These are phyloP conservation scores for Podaxis sp. DNA, from an alignment of 768 basidiomycete species.

Conservation along the genomic window DNA sequence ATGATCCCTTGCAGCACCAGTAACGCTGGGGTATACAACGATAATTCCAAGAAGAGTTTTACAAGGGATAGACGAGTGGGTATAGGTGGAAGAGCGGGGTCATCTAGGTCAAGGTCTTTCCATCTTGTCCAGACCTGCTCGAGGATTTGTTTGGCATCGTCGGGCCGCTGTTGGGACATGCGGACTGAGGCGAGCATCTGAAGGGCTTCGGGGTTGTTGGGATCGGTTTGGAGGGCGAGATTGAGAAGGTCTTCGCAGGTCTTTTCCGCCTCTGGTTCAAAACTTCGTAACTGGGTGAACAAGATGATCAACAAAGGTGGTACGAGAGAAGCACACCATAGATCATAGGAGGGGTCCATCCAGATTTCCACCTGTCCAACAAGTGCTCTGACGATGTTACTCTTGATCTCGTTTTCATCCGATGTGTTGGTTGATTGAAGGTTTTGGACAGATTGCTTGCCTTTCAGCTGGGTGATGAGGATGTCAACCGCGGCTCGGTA, in stretches of 20 bases:
- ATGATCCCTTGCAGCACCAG: constrained; percentile 76
- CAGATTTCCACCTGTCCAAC: constrained; percentile 92
- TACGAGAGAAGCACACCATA: constrained; percentile 53
- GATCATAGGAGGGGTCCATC: constrained; percentile 89
- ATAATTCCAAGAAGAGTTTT: constrained; percentile 79
- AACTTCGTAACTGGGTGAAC: constrained; percentile 37
- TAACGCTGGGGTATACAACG: constrained; percentile 66
- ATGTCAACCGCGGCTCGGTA: constrained; percentile 81
- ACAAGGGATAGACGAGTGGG: constrained; percentile 68
- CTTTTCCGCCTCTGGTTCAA: constrained; percentile 76
- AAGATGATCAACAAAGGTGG: background rate
- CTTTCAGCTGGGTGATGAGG: constrained; percentile 64
- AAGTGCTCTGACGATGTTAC: constrained; percentile 72
- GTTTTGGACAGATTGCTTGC: constrained; percentile 54
- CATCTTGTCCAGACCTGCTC: constrained; percentile 65
- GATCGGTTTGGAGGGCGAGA: constrained; percentile 69
- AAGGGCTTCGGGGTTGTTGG: constrained; percentile 73
- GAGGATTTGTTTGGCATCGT: constrained; percentile 71
- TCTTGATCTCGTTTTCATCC: constrained; percentile 58
- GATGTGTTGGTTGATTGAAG: constrained; percentile 24
- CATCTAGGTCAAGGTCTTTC: constrained; percentile 73
- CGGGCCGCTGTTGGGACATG: constrained; percentile 80
- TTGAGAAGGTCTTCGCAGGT: constrained; percentile 76
- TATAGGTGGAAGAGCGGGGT: constrained; percentile 65
- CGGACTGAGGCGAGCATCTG: constrained; percentile 81